Base-by-base conservation (phyloP, 257 asterid genomes). In the Fraxinus excelsior region DNA sequence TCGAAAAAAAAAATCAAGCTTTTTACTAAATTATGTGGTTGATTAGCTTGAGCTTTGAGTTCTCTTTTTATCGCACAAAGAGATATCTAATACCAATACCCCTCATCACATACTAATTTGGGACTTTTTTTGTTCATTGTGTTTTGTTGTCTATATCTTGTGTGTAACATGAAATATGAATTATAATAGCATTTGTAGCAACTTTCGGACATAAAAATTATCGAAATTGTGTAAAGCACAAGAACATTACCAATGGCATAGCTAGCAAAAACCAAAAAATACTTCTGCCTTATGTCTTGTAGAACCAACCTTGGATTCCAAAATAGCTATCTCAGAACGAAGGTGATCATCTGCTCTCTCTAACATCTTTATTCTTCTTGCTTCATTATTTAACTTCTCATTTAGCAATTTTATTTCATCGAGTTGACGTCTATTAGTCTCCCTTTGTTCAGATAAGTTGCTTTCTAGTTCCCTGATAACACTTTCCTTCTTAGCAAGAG, bases 241-340 rank as follows among this genome's bases (percentile, higher is more conserved):
- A 82, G 72, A 74, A 42, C 62, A 28, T 21, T 56, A 67, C 40
- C 21, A 32, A 28, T 49, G 67, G 35, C 49, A 70, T 7, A 42
- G 71, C 29, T 51, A 44, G 12, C 34, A 23, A 64, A 58, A 73
- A 80, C 78, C 68, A 62, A 56, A 53, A 76, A 44, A 71, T 42
- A 75, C 56, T 26, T 69, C 76, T 29, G 66, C 56, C 71, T 44
- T 35, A 51, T 34, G 51, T 77, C 37, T 29, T 67, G 32, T 7
- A 77, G 78, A 80, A 86, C 86, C 79, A 86, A 96, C 99, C 99
- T 96, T 96, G 83, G 96, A 86, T 88, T 96, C 99, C 94, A 96
- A 86, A 72, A 93, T 85, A 82, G 99, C 90, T 78, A 96, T 87
- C 83, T 91, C 97, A 21, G 99, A 89, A 76, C 92, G 94, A 56